Conservation (phyloP, 2,329 filamentous ascomycete genomes). For the Exserohilum rostratum region DNA sequence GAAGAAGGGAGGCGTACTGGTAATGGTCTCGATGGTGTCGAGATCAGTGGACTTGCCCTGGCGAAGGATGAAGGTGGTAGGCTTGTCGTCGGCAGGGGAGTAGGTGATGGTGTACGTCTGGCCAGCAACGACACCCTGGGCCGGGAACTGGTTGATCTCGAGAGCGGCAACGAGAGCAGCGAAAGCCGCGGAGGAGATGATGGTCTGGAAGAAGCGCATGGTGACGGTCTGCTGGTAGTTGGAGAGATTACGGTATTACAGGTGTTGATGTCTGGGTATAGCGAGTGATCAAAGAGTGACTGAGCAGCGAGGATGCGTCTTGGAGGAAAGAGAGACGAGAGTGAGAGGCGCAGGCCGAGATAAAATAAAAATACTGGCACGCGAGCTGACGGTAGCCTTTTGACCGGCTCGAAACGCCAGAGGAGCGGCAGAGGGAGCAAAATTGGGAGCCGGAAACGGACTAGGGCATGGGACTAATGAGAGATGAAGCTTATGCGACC, state of each 20-base stretch:
- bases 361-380: conserved; percentile 25
- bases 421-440: conserved; percentile 44
- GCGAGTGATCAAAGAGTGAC: conserved; percentile 38
- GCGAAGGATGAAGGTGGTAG: conserved; percentile 62
- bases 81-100: conserved; percentile 51
- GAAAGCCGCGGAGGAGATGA: conserved; percentile 53
- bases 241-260: conserved; percentile 26
- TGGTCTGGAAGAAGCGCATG: conserved; percentile 59
- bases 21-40: conserved; percentile 57
- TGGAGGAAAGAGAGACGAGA: conserved; percentile 26
- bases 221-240: conserved; percentile 28
- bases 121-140: conserved; percentile 56
- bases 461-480: conserved; percentile 34
- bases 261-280: conserved; percentile 22
- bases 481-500: conserved; percentile 22
- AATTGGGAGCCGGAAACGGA: conserved; percentile 31
- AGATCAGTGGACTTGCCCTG: conserved; percentile 60
- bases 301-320: conserved; percentile 27
- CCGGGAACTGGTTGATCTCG: conserved; percentile 57
- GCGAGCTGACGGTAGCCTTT: conserved; percentile 20
- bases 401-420: conserved; percentile 26
- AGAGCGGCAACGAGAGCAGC: conserved; percentile 53
- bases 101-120: conserved; percentile 57
- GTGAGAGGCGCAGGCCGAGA: conserved; percentile 10
- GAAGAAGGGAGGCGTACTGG: conserved; percentile 47